Evolutionary conservation across 345 rosid genomes (phyloP).

Genomic region (Orychophragmus violaceus): DNA sequence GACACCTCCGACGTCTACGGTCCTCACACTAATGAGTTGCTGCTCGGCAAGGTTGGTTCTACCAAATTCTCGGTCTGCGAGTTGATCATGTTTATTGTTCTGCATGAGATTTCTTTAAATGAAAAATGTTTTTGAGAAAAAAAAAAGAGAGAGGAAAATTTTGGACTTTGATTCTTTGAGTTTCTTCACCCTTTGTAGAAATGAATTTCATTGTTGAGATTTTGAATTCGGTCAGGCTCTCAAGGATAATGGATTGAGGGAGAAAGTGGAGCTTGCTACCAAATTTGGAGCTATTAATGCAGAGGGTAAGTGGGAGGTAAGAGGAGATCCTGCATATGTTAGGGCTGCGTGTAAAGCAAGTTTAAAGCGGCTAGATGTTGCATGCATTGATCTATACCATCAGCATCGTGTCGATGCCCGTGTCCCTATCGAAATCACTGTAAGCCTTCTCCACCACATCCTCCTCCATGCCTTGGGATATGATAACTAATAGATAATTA

Average conservation of each 20-base stretch:
- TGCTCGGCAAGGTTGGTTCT: constrained; percentile 29
- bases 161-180: too few species aligned
- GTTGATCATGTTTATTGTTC: background rate
- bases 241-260: constrained; percentile 34
- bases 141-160: too few species aligned
- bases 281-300: constrained; percentile 31
- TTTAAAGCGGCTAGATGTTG: constrained; percentile 45
- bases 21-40: constrained; percentile 35
- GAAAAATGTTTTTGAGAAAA: too few species aligned
- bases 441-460: background rate
- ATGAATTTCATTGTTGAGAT: background rate
- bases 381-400: constrained; percentile 54
- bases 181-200: too few species aligned
- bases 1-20: constrained; percentile 42
- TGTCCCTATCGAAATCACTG: constrained; percentile 37
- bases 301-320: constrained; percentile 23
- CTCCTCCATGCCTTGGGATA: background rate
- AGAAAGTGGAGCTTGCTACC: constrained; percentile 47
- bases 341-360: constrained; percentile 55
- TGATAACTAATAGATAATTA: too few species aligned
- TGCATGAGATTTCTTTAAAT: too few species aligned
- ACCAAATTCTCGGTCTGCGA: background rate
- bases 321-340: constrained; percentile 47
- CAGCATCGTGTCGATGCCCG: constrained; percentile 44
- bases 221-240: constrained; percentile 31